phyloP scores from a whole-genome alignment of 148 eudicot genomes.

The Suaeda aralocaspica region DNA sequence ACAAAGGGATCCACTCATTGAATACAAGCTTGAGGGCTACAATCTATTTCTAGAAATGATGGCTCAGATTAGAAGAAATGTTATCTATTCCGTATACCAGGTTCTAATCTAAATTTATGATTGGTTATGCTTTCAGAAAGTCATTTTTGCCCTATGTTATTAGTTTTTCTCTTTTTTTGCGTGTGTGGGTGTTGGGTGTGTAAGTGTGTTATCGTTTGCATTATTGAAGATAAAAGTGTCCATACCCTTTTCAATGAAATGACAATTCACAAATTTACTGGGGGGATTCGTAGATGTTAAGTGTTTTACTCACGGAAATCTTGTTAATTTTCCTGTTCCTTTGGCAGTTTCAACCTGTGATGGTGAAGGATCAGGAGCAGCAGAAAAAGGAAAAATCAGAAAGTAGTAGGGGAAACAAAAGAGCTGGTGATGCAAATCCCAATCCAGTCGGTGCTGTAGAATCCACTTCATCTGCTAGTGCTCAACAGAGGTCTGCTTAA shows the following conservation, averaged over 20 bases:
- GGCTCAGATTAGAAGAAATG: slow-evolving; percentile 97
- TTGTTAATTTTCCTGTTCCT: neutral
- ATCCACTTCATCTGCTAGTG: slow-evolving; percentile 34
- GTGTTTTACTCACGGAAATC: neutral
- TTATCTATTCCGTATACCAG: slow-evolving; percentile 95
- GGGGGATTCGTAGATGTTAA: neutral
- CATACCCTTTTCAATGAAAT: neutral
- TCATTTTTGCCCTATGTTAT: neutral
- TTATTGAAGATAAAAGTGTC: neutral
- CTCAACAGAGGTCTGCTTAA: slow-evolving; percentile 6
- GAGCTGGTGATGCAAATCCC: slow-evolving; percentile 23
- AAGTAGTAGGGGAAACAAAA: slow-evolving; percentile 35
- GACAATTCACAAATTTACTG: neutral
- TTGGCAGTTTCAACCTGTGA: slow-evolving; percentile 78
- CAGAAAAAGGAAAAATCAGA: slow-evolving; percentile 32
- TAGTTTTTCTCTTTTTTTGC: neutral
- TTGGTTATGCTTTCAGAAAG: neutral
- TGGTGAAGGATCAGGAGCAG: slow-evolving; percentile 69
- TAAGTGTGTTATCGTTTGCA: neutral
- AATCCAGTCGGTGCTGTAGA: slow-evolving; percentile 29
- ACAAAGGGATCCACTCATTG: slow-evolving; percentile 95
- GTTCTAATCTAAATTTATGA: slow-evolving; percentile 34
- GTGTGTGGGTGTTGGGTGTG: too few species aligned
- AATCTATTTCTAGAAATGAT: slow-evolving; percentile 96
- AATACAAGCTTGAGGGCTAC: slow-evolving; percentile 98